Evolutionary conservation across 495 filamentous ascomycete genomes (phyloP).

Genomic region (Gamarada debralockiae): DNA sequence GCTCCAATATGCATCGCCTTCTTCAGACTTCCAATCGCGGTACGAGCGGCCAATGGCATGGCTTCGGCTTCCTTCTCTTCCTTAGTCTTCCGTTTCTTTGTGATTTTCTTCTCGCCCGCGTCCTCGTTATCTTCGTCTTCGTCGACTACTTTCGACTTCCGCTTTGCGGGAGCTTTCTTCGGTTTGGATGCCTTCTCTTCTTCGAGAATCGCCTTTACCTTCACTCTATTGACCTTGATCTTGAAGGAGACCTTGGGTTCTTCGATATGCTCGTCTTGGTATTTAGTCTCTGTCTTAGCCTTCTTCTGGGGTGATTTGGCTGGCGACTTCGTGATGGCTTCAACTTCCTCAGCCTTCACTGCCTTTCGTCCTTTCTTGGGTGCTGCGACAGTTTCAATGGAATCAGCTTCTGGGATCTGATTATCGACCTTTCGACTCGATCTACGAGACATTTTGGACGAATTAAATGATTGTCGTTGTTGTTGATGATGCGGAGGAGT

Average conservation of each 20-base stretch:
- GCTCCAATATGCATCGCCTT: conserved; percentile 79
- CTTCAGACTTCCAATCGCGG: conserved; percentile 56
- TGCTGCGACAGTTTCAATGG: not conserved
- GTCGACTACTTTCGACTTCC: conserved; percentile 16
- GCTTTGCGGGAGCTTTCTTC: conserved; percentile 16
- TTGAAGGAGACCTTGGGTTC: not conserved
- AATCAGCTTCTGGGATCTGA: not conserved
- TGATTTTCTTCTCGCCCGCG: conserved; percentile 12
- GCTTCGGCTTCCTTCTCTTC: conserved; percentile 28
- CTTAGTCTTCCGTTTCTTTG: conserved; percentile 28
- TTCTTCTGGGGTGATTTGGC: conserved; percentile 11
- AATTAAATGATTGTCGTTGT: conserved; percentile 2
- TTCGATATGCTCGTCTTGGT: not conserved
- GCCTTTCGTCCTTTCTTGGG: conserved; percentile 12
- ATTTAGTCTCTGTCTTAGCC: conserved; percentile 6
- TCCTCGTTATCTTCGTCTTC: conserved; percentile 14
- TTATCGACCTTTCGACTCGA: conserved; percentile 10
- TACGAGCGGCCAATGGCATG: conserved; percentile 67
- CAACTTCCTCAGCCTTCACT: conserved; percentile 10
- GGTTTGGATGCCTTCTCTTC: conserved; percentile 1
- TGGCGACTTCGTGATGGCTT: conserved; percentile 6
- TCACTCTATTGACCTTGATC: conserved; percentile 13
- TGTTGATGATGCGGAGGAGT: not conserved
- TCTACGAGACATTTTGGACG: conserved; percentile 22
- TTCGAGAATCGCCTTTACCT: conserved; percentile 7